phyloP scores from a whole-genome alignment of 495 filamentous ascomycete genomes.

The Aspergillus nidulans region DNA sequence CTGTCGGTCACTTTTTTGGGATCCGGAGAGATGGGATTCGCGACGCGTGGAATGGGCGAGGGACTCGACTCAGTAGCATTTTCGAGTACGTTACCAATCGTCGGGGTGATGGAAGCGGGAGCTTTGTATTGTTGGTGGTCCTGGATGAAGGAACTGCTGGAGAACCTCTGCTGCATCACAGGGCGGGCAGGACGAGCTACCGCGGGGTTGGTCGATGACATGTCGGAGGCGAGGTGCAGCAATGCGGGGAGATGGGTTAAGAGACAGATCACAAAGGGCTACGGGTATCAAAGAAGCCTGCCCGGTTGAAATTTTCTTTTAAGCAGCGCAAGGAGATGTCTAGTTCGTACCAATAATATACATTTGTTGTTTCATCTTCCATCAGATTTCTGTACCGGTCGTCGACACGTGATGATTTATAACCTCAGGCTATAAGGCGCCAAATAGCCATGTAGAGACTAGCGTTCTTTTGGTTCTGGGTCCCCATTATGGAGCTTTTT shows the following conservation, averaged over 20 bases:
- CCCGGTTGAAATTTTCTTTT: constrained; percentile 8
- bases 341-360: neutral
- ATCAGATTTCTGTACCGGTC: constrained; percentile 7
- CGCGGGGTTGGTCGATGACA: constrained; percentile 28
- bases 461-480: no score
- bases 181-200: constrained; percentile 33
- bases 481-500: neutral
- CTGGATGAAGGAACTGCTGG: constrained; percentile 64
- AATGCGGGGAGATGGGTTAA: neutral
- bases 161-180: constrained; percentile 46
- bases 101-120: constrained; percentile 38
- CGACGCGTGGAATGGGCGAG: constrained; percentile 23
- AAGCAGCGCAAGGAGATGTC: constrained; percentile 6
- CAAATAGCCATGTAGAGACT: neutral
- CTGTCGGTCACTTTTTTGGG: constrained; percentile 41
- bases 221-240: constrained; percentile 15
- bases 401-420: constrained; percentile 13
- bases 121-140: constrained; percentile 75
- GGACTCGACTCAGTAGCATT: constrained; percentile 16
- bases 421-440: constrained; percentile 2
- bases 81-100: constrained; percentile 40
- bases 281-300: constrained; percentile 12
- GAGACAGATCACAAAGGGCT: neutral
- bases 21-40: constrained; percentile 43
- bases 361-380: neutral